These are phyloP conservation scores for Platismatia glauca DNA, from an alignment of 495 filamentous ascomycete genomes.

Conservation along the genomic window DNA sequence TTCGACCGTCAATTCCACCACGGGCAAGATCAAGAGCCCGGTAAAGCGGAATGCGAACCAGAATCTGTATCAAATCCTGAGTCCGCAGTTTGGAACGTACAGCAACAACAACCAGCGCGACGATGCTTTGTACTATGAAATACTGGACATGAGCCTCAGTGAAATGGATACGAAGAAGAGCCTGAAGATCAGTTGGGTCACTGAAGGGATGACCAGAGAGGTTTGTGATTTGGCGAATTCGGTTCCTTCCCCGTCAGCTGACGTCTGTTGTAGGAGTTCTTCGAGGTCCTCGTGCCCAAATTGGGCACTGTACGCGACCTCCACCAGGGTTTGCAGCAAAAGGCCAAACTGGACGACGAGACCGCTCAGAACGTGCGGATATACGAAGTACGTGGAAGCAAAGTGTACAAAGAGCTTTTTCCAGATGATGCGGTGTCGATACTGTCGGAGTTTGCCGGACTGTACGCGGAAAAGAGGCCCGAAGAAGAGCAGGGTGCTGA, in stretches of 20 bases:
- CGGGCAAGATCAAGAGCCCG: conserved; percentile 60
- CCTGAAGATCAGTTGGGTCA: conserved; percentile 72
- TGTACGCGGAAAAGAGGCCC: conserved; percentile 73
- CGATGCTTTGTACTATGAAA: conserved; percentile 80
- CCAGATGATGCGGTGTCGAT: conserved; percentile 55
- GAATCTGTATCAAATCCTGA: conserved; percentile 63
- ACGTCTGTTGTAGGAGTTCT: conserved; percentile 47
- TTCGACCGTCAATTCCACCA: conserved; percentile 66
- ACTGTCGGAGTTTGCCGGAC: conserved; percentile 74
- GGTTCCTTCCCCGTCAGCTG: conserved; percentile 17
- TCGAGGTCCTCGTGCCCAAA: conserved; percentile 77
- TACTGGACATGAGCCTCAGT: conserved; percentile 85
- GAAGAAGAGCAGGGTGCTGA: conserved; percentile 64
- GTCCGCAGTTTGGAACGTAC: conserved; percentile 53
- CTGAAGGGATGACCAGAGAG: conserved; percentile 86
- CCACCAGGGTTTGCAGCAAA: conserved; percentile 62
- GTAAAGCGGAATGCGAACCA: conserved; percentile 63
- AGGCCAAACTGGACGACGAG: conserved; percentile 69
- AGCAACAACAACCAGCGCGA: conserved; percentile 55
- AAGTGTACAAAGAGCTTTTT: conserved; percentile 65
- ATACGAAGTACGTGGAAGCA: conserved; percentile 69
- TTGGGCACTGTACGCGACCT: conserved; percentile 70
- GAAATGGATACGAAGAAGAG: conserved; percentile 86
- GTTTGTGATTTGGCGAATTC: conserved; percentile 36
- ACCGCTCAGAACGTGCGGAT: conserved; percentile 58